Base-by-base conservation (phyloP, 352 stramenopile genomes). In the Pythium apleroticum region DNA sequence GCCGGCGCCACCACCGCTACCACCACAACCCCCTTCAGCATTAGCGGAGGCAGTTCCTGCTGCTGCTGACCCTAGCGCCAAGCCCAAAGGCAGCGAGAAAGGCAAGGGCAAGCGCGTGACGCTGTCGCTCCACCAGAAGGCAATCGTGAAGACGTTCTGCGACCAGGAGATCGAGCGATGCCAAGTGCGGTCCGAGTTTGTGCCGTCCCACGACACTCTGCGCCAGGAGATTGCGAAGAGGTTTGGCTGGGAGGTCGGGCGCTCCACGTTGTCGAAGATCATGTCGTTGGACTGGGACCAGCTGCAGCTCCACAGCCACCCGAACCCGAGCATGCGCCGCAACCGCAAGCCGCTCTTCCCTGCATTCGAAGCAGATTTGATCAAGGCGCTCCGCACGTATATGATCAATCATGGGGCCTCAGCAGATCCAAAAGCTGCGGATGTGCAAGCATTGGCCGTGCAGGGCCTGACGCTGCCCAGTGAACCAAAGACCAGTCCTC, bases 251-350 rank as follows among this genome's bases (percentile, higher is more conserved):
- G 68, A 75, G 10, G 77, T 86, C 25, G 83, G 83, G 4, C 83
- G 83, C 50, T 91, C 83, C 41, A 91, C 83, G 57, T 72, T 91
- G 25, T 91, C 83, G 27, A 90, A 89, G 68, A 88, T 91, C 65
- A 72, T 91, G 56, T 71, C 73, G 22, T 75, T 88, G 68, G 77
- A 91, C 63, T 91, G 82, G 82, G 72, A 77, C 49, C 61, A 73
- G 52, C 68, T 90, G 45, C 71, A 82, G 35, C 65, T 69, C 8
- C 68, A 81, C 19, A 68, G 64, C 19, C 74, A 78, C 14, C 75
- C 76, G n/a, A 91, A 91, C 53, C 74, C 77, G 10, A 77, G 84
- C 72, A 91, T 90, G 83, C 89, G 89, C 77, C 79, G 83, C 61
- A 80, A 84, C 33, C 72, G 83, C 56, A 77, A 78, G n/a, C 83